phyloP scores from a whole-genome alignment of 805 yeast species.

The Saturnispora diversa region DNA sequence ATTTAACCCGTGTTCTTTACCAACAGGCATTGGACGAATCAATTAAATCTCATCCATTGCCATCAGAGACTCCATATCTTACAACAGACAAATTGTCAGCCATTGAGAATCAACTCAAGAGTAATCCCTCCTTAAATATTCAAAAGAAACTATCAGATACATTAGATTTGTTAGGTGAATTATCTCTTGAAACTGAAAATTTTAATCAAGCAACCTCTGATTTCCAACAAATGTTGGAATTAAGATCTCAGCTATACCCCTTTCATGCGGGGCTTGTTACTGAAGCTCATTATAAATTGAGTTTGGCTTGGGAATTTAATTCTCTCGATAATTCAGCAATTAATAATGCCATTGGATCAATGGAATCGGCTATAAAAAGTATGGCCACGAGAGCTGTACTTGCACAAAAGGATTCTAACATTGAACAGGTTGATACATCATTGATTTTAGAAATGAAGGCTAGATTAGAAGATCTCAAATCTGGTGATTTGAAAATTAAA shows the following conservation, averaged over 20 bases:
- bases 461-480: conserved; percentile 46
- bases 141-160: conserved; percentile 59
- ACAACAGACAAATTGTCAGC: conserved; percentile 19
- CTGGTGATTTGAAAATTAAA: conserved; percentile 6
- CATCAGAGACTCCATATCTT: conserved; percentile 16
- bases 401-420: conserved; percentile 2
- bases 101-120: background rate
- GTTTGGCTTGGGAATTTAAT: conserved; percentile 64
- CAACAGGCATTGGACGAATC: conserved; percentile 29
- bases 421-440: conserved; percentile 32
- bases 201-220: conserved; percentile 72
- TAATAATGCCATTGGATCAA: conserved; percentile 41
- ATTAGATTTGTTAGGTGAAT: conserved; percentile 79
- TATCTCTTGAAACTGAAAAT: conserved; percentile 83
- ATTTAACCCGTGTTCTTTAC: conserved; percentile 63
- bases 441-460: conserved; percentile 48
- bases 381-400: conserved; percentile 32
- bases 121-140: conserved; percentile 14
- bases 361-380: conserved; percentile 34
- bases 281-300: conserved; percentile 74
- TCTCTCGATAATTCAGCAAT: conserved; percentile 45
- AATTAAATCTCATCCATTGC: background rate
- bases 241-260: conserved; percentile 46
- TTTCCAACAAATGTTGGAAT: conserved; percentile 47
- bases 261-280: conserved; percentile 51